A percentile compares a stretch with the other conserved stretches of the same genome.
phyloP scores from a whole-genome alignment of 2,329 filamentous ascomycete genomes.

The Metarhizium album region DNA sequence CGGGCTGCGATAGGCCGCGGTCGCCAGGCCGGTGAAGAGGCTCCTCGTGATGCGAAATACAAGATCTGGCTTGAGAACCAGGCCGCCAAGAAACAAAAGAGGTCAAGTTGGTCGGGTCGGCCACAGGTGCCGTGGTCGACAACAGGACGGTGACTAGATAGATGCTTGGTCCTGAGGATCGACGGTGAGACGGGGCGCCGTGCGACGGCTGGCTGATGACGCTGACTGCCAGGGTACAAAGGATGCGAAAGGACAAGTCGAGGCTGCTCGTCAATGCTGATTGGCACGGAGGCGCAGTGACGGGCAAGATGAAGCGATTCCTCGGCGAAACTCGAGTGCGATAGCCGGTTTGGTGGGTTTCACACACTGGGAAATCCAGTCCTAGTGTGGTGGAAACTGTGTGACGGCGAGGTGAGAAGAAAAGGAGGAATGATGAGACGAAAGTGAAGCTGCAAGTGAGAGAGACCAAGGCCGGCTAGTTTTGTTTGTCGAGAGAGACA shows the following conservation, averaged over 20 bases:
- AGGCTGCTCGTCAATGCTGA: neutral
- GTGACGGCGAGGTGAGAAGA: slow-evolving; percentile 1
- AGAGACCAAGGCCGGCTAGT: neutral
- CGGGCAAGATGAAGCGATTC: neutral
- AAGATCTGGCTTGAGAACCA: neutral
- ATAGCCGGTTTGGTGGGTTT: neutral
- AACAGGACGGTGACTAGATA: neutral
- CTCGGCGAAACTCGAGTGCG: neutral
- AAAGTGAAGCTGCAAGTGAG: neutral
- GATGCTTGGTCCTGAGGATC: neutral
- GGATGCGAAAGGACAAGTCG: neutral
- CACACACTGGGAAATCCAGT: slow-evolving; percentile 11
- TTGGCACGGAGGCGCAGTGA: slow-evolving; percentile 1
- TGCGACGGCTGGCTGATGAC: neutral
- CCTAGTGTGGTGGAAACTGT: slow-evolving; percentile 4
- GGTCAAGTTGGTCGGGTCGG: neutral
- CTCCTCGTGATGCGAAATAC: neutral
- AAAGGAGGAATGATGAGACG: slow-evolving; percentile 2
- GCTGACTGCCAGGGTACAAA: neutral
- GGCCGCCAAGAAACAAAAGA: too few relatives aligned
- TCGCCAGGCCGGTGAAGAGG: too few relatives aligned
- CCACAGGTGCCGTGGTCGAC: neutral
- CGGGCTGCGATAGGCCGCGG: neutral
- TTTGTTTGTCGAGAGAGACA: too few relatives aligned
- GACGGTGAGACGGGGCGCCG: too few relatives aligned